Evolutionary conservation across 78 protist species (phyloP).

Genomic region (Diacronema lutheri): DNA sequence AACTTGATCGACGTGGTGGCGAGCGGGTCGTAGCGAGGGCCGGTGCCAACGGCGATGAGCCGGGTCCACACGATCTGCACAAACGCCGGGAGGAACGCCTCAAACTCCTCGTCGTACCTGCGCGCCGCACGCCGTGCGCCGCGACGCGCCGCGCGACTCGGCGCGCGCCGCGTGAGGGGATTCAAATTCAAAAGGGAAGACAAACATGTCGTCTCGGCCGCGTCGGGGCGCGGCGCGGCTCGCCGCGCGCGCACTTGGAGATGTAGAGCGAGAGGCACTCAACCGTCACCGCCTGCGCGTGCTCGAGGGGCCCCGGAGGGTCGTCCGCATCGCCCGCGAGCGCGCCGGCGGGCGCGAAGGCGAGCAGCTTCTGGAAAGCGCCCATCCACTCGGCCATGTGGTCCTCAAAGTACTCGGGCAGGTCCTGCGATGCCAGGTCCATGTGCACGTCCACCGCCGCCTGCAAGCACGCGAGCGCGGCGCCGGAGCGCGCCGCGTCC

Average conservation of each 20-base stretch:
- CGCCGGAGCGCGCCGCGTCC: not conserved
- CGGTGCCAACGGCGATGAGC: conserved; percentile 2
- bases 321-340: conserved; percentile 15
- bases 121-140: not conserved
- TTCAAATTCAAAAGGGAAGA: too few relatives aligned
- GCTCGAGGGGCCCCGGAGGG: not conserved
- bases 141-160: too few relatives aligned
- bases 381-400: conserved; percentile 54
- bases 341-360: too few relatives aligned
- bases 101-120: conserved; percentile 70
- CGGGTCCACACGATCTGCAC: conserved; percentile 26
- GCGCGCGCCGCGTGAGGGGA: too few relatives aligned
- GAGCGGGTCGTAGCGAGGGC: conserved; percentile 43
- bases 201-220: too few relatives aligned
- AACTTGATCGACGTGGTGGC: conserved; percentile 67
- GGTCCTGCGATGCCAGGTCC: conserved; percentile 15
- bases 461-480: not conserved
- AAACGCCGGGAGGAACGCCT: conserved; percentile 51
- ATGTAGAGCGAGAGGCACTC: conserved; percentile 35
- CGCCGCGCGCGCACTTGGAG: too few relatives aligned
- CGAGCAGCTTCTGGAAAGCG: conserved; percentile 46
- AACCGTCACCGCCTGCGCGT: conserved; percentile 19
- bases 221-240: too few relatives aligned
- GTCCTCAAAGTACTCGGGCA: conserved; percentile 85
- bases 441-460: not conserved